Evolutionary conservation across 208 protist genomes (phyloP).

Genomic region (Trypanosoma platydactyli): DNA sequence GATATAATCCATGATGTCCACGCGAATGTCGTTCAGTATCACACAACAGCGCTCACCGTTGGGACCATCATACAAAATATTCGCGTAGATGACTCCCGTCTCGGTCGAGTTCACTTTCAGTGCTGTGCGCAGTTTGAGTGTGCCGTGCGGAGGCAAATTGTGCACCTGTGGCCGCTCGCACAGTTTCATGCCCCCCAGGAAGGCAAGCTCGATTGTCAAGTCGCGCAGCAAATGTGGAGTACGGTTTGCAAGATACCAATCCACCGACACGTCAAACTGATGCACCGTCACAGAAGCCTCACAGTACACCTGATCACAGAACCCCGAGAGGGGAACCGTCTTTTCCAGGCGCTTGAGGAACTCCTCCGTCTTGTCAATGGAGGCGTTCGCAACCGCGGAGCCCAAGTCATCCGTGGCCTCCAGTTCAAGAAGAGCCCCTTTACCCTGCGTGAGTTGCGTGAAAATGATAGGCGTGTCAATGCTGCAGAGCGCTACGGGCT

Average conservation of each 20-base stretch:
- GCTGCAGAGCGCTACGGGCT: slow-evolving; percentile 30
- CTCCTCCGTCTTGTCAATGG: slow-evolving; percentile 39
- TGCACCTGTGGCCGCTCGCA: slow-evolving; percentile 95
- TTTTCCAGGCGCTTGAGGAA: slow-evolving; percentile 80
- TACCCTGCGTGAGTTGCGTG: slow-evolving; percentile 65
- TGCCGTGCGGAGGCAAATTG: slow-evolving; percentile 89
- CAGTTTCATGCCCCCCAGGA: slow-evolving; percentile 97
- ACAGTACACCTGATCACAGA: slow-evolving; percentile 96
- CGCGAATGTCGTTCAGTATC: slow-evolving; percentile 96
- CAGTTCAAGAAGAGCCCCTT: slow-evolving; percentile 59
- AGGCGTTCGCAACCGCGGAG: slow-evolving; percentile 38
- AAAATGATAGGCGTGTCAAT: slow-evolving; percentile 79
- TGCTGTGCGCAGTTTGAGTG: slow-evolving; percentile 87
- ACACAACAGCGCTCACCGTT: slow-evolving; percentile 88
- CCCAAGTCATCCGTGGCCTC: slow-evolving; percentile 45
- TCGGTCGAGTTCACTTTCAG: slow-evolving; percentile 98
- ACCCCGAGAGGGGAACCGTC: slow-evolving; percentile 95
- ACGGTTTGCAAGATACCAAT: slow-evolving; percentile 94
- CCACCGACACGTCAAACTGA: slow-evolving; percentile 97
- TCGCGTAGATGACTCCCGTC: slow-evolving; percentile 97
- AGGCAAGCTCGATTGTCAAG: slow-evolving; percentile 95
- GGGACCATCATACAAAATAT: slow-evolving; percentile 95
- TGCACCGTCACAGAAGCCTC: slow-evolving; percentile 97
- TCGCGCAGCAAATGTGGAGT: slow-evolving; percentile 94
- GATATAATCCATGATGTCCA: slow-evolving; percentile 99